phyloP scores from a whole-genome alignment of 352 stramenopile species.

The Phytophthora pistaciae region DNA sequence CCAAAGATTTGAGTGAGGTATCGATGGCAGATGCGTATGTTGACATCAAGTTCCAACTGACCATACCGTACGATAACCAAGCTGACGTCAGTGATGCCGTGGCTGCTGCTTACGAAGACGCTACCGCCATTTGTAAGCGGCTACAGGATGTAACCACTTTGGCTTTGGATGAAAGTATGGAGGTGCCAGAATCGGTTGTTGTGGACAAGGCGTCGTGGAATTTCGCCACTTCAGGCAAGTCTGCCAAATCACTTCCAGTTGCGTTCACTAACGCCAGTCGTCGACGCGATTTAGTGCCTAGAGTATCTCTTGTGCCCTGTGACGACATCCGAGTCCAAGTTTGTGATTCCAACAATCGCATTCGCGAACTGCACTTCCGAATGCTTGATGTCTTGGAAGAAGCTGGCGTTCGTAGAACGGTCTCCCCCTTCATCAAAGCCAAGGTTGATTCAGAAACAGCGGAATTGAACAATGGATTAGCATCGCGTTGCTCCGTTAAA shows the following conservation, averaged over 20 bases:
- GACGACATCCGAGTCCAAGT: constrained; percentile 58
- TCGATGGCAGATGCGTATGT: constrained; percentile 32
- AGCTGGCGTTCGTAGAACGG: constrained; percentile 48
- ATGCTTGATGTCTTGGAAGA: constrained; percentile 54
- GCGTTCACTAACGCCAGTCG: constrained; percentile 42
- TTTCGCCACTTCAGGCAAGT: constrained; percentile 19
- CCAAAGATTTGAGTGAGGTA: constrained; percentile 5
- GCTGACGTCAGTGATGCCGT: constrained; percentile 46
- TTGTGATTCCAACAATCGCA: constrained; percentile 33
- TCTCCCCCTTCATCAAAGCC: constrained; percentile 48
- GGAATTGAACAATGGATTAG: not conserved
- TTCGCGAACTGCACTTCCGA: constrained; percentile 56
- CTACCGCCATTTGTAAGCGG: constrained; percentile 32
- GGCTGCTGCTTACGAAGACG: constrained; percentile 40
- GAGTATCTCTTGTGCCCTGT: constrained; percentile 47
- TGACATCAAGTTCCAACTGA: constrained; percentile 52
- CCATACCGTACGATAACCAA: constrained; percentile 52
- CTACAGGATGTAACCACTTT: constrained; percentile 35
- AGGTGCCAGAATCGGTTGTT: constrained; percentile 1
- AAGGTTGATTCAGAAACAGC: constrained; percentile 28
- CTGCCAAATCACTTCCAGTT: constrained; percentile 22
- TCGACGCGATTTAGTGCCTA: constrained; percentile 31
- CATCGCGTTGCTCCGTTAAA: constrained; percentile 5
- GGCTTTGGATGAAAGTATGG: not conserved
- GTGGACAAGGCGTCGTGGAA: constrained; percentile 29